These are phyloP conservation scores for Aspergillus persii DNA, from an alignment of 2,329 filamentous ascomycete species.

Conservation along the genomic window DNA sequence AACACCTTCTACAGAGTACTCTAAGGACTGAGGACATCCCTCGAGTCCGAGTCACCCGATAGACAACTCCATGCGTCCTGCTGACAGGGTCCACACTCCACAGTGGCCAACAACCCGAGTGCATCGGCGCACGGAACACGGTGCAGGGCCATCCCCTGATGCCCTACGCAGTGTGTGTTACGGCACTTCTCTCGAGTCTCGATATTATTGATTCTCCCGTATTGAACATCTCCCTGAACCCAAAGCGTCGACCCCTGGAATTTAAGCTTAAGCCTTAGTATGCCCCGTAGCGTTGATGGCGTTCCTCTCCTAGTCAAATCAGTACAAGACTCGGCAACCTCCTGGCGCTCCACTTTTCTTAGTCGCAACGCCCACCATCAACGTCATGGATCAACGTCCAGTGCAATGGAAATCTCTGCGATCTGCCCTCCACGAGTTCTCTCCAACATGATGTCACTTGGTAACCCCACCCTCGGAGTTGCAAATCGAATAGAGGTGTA, in stretches of 20 bases:
- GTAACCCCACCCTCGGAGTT: neutral
- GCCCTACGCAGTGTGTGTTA: too few species aligned
- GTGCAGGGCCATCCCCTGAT: too few species aligned
- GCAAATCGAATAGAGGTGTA: neutral
- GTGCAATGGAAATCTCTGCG: neutral
- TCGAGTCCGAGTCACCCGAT: neutral
- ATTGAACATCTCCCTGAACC: neutral
- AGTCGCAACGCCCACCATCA: neutral
- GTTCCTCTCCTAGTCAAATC: neutral
- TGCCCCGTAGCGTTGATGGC: neutral
- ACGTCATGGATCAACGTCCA: neutral
- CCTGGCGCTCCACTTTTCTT: neutral
- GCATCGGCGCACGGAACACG: neutral
- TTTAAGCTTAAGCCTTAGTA: conserved; percentile 16
- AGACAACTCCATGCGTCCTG: neutral
- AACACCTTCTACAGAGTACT: too few species aligned
- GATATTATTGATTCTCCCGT: too few species aligned
- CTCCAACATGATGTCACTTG: neutral
- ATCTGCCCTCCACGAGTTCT: neutral
- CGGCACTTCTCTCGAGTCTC: too few species aligned
- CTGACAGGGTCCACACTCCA: neutral
- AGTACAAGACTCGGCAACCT: neutral
- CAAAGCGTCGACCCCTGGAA: neutral
- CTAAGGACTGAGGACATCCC: too few species aligned
- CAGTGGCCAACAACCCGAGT: neutral